Evolutionary conservation across 2,329 filamentous ascomycete genomes (phyloP).

Genomic region (Elsinoe fawcettii): DNA sequence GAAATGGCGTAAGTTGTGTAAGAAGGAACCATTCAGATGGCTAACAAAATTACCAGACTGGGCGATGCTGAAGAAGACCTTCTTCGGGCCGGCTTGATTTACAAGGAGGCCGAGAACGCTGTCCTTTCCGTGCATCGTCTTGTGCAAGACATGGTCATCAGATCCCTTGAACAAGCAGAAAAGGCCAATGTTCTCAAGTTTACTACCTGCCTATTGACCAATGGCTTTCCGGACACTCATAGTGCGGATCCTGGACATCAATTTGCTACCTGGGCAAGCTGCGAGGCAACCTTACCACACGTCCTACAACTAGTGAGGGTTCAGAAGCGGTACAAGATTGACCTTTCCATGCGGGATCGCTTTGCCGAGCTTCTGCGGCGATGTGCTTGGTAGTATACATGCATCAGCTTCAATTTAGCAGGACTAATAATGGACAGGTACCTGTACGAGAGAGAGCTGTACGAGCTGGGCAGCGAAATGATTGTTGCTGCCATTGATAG

Average conservation of each 20-base stretch:
- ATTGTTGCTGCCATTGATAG: constrained; percentile 23
- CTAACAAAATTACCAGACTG: too few species aligned
- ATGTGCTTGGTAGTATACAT: constrained; percentile 16
- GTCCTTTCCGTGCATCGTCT: constrained; percentile 24
- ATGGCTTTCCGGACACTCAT: constrained; percentile 26
- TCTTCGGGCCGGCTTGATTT: neutral
- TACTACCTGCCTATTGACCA: constrained; percentile 22
- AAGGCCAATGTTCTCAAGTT: constrained; percentile 21
- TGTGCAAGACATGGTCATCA: constrained; percentile 21
- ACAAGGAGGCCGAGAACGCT: constrained; percentile 10
- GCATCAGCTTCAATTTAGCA: too few species aligned
- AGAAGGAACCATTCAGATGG: too few species aligned
- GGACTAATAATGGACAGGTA: constrained; percentile 22
- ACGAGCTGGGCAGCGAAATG: constrained; percentile 22
- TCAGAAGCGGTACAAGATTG: constrained; percentile 19
- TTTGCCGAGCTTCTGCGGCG: constrained; percentile 20
- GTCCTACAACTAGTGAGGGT: constrained; percentile 24
- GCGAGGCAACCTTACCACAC: constrained; percentile 28
- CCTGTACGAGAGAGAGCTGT: constrained; percentile 29
- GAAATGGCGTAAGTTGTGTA: too few species aligned
- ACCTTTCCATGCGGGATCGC: constrained; percentile 15
- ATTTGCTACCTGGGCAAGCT: constrained; percentile 24
- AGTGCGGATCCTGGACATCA: constrained; percentile 25
- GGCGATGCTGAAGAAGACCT: neutral
- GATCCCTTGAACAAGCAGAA: constrained; percentile 16